Evolutionary conservation across 1,284 basidiomycete species (phyloP).

Genomic region (Phlebopus sp.): DNA sequence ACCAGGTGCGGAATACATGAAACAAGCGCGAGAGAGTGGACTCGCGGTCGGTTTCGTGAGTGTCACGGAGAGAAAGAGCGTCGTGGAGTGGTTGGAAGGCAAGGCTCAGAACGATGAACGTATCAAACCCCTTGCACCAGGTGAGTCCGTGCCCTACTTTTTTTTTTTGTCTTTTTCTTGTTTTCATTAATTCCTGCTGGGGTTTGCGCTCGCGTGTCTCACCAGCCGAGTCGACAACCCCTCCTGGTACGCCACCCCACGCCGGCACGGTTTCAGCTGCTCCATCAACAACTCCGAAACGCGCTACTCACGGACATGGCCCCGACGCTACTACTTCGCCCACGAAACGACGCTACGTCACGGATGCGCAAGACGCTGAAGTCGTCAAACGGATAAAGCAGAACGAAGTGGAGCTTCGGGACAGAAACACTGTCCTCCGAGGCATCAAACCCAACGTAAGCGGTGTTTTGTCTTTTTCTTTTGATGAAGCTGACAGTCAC

Average conservation of each 20-base stretch:
- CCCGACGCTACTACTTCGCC: slow-evolving; percentile 45
- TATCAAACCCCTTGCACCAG: slow-evolving; percentile 48
- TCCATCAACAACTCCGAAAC: slow-evolving; percentile 38
- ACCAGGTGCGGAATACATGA: slow-evolving; percentile 82
- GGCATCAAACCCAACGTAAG: slow-evolving; percentile 74
- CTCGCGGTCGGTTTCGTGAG: slow-evolving; percentile 76
- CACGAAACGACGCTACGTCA: slow-evolving; percentile 73
- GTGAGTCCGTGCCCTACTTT: slow-evolving; percentile 39
- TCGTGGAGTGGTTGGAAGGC: slow-evolving; percentile 83
- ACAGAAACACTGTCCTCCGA: slow-evolving; percentile 73
- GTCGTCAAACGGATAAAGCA: slow-evolving; percentile 79
- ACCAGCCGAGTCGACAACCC: slow-evolving; percentile 53
- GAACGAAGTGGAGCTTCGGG: slow-evolving; percentile 70
- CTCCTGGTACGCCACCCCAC: slow-evolving; percentile 60
- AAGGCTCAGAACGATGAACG: slow-evolving; percentile 53
- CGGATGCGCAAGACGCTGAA: slow-evolving; percentile 76
- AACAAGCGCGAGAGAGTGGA: slow-evolving; percentile 73
- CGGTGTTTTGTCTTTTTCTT: not conserved
- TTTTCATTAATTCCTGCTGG: too few species aligned
- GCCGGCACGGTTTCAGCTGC: slow-evolving; percentile 18
- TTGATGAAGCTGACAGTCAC: not conserved
- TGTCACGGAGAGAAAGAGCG: slow-evolving; percentile 79
- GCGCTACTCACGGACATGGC: slow-evolving; percentile 27
- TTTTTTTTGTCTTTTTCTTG: too few species aligned
- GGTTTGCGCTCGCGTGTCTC: slow-evolving; percentile 1